A percentile compares a stretch with the other conserved stretches of the same genome.
Evolutionary conservation across 2,329 filamentous ascomycete species (phyloP).

Genomic region (Dactylellina parvicollis): DNA sequence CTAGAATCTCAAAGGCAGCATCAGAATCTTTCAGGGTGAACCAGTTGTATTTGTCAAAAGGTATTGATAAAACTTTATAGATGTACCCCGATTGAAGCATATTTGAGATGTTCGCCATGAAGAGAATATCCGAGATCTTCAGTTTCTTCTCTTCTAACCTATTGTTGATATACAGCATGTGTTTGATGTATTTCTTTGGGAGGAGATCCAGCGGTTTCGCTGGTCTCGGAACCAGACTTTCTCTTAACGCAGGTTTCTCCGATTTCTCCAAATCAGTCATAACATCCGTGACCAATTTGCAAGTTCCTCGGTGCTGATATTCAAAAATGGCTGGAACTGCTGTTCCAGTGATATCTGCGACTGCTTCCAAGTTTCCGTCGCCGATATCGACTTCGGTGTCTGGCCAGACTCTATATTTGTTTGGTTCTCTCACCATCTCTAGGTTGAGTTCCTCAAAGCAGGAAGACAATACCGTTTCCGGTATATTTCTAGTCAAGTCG

Average conservation of each 20-base stretch:
- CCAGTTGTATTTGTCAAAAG: slow-evolving; percentile 52
- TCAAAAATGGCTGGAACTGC: slow-evolving; percentile 50
- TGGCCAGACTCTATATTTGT: slow-evolving; percentile 15
- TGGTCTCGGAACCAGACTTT: not conserved
- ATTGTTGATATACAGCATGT: slow-evolving; percentile 31
- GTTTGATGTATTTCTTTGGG: not conserved
- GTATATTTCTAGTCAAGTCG: slow-evolving; percentile 43
- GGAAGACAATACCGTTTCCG: slow-evolving; percentile 41
- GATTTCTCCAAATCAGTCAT: not conserved
- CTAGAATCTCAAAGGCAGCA: slow-evolving; percentile 27
- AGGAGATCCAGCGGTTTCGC: slow-evolving; percentile 7
- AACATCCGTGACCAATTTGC: slow-evolving; percentile 32
- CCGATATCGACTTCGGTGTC: slow-evolving; percentile 27
- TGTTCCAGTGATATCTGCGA: slow-evolving; percentile 53
- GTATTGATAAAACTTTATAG: slow-evolving; percentile 52
- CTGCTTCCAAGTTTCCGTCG: slow-evolving; percentile 24
- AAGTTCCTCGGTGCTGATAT: slow-evolving; percentile 35
- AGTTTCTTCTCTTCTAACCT: slow-evolving; percentile 27
- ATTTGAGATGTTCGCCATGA: slow-evolving; percentile 50
- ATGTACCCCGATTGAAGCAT: slow-evolving; percentile 41
- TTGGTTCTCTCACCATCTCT: slow-evolving; percentile 23
- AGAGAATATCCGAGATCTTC: slow-evolving; percentile 51
- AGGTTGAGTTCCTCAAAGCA: slow-evolving; percentile 47
- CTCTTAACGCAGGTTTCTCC: not conserved
- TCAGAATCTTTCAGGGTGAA: slow-evolving; percentile 22